phyloP scores from a whole-genome alignment of 371 early-diverging fungal genomes.

The Lichtheimia ornata region DNA sequence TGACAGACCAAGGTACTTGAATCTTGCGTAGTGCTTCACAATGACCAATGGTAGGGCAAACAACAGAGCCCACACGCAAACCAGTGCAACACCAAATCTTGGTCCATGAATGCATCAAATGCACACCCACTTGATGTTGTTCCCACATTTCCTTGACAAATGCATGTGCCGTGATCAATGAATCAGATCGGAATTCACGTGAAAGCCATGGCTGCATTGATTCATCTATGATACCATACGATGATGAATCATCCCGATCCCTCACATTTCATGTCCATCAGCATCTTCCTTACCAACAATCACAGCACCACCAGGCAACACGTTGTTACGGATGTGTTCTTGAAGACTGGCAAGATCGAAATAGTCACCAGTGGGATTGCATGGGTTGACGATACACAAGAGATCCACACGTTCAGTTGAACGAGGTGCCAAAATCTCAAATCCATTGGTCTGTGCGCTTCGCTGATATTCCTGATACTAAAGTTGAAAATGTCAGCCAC shows the following conservation, averaged over 20 bases:
- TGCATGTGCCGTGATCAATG: slow-evolving; percentile 66
- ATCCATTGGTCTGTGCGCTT: slow-evolving; percentile 73
- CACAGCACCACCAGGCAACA: slow-evolving; percentile 67
- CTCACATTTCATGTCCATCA: not conserved
- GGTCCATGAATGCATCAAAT: slow-evolving; percentile 90
- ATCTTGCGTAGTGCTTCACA: slow-evolving; percentile 69
- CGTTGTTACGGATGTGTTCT: slow-evolving; percentile 67
- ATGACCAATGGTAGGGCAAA: slow-evolving; percentile 76
- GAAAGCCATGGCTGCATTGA: slow-evolving; percentile 91
- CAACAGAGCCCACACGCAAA: slow-evolving; percentile 82
- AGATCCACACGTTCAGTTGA: slow-evolving; percentile 59
- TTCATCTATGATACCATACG: slow-evolving; percentile 62
- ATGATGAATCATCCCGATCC: not conserved
- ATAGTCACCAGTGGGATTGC: slow-evolving; percentile 89
- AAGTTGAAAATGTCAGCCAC: not conserved
- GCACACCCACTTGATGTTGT: slow-evolving; percentile 69
- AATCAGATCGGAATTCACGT: slow-evolving; percentile 72
- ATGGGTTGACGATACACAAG: slow-evolving; percentile 81
- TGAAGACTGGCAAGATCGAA: slow-evolving; percentile 67
- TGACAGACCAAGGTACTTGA: slow-evolving; percentile 91
- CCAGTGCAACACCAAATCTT: slow-evolving; percentile 92
- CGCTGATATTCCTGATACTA: slow-evolving; percentile 89
- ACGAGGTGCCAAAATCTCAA: slow-evolving; percentile 59
- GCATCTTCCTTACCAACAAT: slow-evolving; percentile 62
- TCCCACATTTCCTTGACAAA: slow-evolving; percentile 58